Base-by-base conservation (phyloP, 257 asterid genomes). In the Solanum bulbocastanum region DNA sequence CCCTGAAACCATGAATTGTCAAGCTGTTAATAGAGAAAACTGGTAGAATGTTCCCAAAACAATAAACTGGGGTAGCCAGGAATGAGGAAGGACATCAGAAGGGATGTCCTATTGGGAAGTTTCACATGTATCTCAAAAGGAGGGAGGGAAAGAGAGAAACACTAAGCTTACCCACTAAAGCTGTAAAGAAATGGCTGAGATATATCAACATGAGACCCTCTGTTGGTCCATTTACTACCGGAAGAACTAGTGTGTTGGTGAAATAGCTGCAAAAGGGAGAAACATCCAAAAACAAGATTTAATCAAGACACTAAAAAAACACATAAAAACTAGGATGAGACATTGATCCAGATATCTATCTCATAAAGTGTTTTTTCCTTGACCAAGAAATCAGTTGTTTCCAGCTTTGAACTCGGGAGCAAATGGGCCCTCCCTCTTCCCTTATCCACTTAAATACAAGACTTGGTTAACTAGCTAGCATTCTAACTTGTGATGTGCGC, bases 211-310 rank as follows among this genome's bases (percentile, higher is more conserved):
- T 88, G 87, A 95, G 98, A 78, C 99, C 99, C 91, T 96, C 99
- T 2, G 99, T 96, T 32, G 99, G 99, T 85, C 99, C 99, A 92
- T 96, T 96, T 89, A 96, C 79, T 27, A 90, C 99, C 4, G 99
- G 99, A 92, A 96, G 99, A 90, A 96, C 93, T 88, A 96, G 98
- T 83, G 97, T 94, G 89, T 94, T 95, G 91, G 98, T 96, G 91
- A 96, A 96, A 89, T 65, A 96, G 93, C 99, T 96, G 98, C 90
- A 92, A 73, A 32, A 37, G 33, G 42, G 87, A 52, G 56, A 35
- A 25, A 42, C 88, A 58, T 27, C 37, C 16, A 23, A 42, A 56
- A 30, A 84, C 35, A 74, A 72, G 37, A 60, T 69, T 62, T 35
- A 69, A 88, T 36, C 35, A 10, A 82, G 32, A 49, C 49, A 10